Base-by-base conservation (phyloP, 805 yeast genomes). In the Ogataea dorogensis region DNA sequence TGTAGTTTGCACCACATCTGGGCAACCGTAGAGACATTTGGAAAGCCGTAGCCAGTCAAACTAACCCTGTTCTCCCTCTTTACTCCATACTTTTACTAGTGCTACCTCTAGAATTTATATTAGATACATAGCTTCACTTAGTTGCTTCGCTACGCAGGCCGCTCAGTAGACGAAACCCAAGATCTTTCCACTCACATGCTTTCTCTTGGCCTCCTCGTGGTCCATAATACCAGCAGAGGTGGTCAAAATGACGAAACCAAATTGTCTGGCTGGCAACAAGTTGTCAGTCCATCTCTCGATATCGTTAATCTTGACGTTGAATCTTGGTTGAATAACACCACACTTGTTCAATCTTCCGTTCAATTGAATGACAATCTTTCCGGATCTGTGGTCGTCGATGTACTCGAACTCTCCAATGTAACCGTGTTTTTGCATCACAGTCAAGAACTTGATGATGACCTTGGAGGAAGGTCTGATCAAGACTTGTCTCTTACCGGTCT, bases 161-260 rank as follows among this genome's bases (percentile, higher is more conserved):
- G n/a, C n/a, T n/a, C n/a, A 89, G 85, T 89, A 89, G 55, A 89
- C 96, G 79, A 86, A 89, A 68, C 97, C 98, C 67, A 89, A 84
- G 73, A 89, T 85, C 82, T 89, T 89, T 73, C 98, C 98, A 59
- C 96, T 87, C 61, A 89, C 97, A 78, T 89, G 97, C 86, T 89
- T 91, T 82, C 97, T 85, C 83, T 95, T 86, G 65, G 98, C 98
- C 79, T 89, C 97, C 80, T 91, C 97, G 79, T 89, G 98, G 81
- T 91, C 97, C 95, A 89, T 88, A 64, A 89, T 89, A 77, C 98
- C 98, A 62, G 97, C 96, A 63, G 97, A 91, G 61, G 98, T 89
- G 75, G 98, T 91, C 70, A 89, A 81, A 73, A 89, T 86, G 66
- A 89, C 89, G 83, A 72, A 88, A 77, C 98, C 98, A 66, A 89